Evolutionary conservation across 495 filamentous ascomycete genomes (phyloP), one percentile per base, ranked within the genome.

Genomic region (Penicillium macrosclerotiorum): DNA sequence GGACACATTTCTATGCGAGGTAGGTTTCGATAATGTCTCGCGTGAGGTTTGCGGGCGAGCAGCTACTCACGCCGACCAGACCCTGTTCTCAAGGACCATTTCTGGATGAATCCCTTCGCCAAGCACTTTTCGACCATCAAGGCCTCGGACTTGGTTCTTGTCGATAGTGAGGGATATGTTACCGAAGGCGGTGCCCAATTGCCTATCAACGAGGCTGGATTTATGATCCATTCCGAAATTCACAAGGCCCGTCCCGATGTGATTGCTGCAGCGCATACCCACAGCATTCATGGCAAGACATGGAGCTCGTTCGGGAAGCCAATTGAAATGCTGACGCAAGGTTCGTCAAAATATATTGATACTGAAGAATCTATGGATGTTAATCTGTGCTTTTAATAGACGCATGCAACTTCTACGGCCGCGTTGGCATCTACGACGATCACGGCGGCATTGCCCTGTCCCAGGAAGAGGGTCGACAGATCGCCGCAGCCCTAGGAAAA

Each of bases 41-140:
- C 19, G 17, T 5, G 4, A 8, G 20, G 2, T 6, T 24, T 2
- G 12, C 1, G 14, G 2, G 17, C 6, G 4, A n/a, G n/a, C 1
- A 2, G 16, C 40, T 16, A 31, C 44, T 49, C 43, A 52, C 42
- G 1, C 6, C n/a, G 18, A 23, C 3, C 24, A 62, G 54, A 62
- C 22, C 59, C 55, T 13, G 33, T 59, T 16, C 35, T 59, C 36
- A 55, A 59, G 36, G 55, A 59, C 25, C 72, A 78, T 37, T 83
- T 87, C 71, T 88, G 83, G 83, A 84, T 82, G 64, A 85, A 82
- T 51, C 77, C 77, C 4, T 73, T 78, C 40, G 78, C 76, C 11
- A 75, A 71, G 33, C 84, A 87, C 60, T 87, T 78, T 55, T 71
- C 70, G 7, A 50, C 62, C 16, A 73, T 78, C 50, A 73, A 69